Evolutionary conservation across 108 stramenopile genomes (phyloP), one percentile per base, ranked within the genome.

Genomic region (Heterococcus sp.): DNA sequence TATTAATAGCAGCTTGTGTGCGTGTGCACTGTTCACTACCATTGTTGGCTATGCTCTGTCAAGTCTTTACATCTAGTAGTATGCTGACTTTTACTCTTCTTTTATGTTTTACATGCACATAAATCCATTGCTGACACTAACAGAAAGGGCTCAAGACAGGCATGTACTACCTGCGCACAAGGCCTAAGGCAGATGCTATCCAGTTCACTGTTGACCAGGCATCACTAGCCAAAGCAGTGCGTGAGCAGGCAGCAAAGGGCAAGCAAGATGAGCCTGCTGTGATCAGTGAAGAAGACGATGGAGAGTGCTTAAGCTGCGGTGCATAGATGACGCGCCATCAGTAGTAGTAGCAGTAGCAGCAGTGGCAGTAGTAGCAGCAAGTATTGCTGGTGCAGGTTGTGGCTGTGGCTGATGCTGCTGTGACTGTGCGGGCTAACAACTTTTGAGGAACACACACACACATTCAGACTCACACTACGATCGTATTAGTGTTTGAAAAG

Each of bases 81-180:
- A 58, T 58, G 46, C 46, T 8, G 14, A 14, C 8, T 14, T 14
- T 21, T 58, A 8, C 46, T 21, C 14, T 21, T 58, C 14, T 21
- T 58, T 8, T 21, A 58, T 21, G 46, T 8, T n/a, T 58, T 8
- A 58, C 46, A 8, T 21, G 14, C 46, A 8, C 46, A 58, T 21
- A 21, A 58, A 14, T 68, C 3, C 67, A 8, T 21, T 21, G 14
- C 21, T 58, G 14, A 58, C 46, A 8, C 46, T 21, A 8, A 21
- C 46, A 58, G 78, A 77, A 78, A 39, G 84, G 84, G 28, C 73
- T 87, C 58, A 87, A 93, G 93, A 97, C 96, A 37, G 96, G 96
- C 46, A 96, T 97, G 94, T 97, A 97, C 90, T 97, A 97, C 77
- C 92, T 99, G 58, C 95, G 99, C 38, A 97, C 99, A 64, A 87